Conservation (phyloP, 148 eudicot species). For the Vaccinium corymbosum region DNA sequence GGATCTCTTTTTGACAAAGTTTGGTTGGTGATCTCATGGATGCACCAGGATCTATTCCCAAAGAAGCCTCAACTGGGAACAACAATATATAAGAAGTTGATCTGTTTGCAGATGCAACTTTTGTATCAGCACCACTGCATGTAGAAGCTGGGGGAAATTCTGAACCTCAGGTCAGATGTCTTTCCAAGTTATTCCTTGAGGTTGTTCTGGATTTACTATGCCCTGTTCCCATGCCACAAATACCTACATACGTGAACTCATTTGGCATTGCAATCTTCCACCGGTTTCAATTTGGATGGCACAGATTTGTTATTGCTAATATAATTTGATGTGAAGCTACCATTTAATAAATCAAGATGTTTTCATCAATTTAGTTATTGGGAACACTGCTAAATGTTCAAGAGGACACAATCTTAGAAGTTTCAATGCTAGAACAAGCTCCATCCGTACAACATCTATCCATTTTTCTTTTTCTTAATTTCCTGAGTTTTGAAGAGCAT, state of each 20-base stretch:
- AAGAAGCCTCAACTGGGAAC: slow-evolving; percentile 29
- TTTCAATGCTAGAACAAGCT: too few species aligned
- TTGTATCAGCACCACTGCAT: slow-evolving; percentile 74
- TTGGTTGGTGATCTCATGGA: slow-evolving; percentile 70
- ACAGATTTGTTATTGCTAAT: not conserved
- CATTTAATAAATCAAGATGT: not conserved
- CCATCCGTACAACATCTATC: too few species aligned
- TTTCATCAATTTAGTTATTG: not conserved
- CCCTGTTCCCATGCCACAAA: not conserved
- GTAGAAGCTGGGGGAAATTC: slow-evolving; percentile 40
- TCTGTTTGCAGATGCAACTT: slow-evolving; percentile 93
- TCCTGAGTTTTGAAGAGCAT: not conserved
- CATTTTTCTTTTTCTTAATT: too few species aligned
- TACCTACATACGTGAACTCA: not conserved
- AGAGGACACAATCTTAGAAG: not conserved
- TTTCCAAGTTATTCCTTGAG: not conserved
- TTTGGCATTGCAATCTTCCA: not conserved
- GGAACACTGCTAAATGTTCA: not conserved
- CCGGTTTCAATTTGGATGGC: not conserved
- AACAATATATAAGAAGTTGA: slow-evolving; percentile 64
- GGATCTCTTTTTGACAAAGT: slow-evolving; percentile 76
- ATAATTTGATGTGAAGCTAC: not conserved
- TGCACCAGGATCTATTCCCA: slow-evolving; percentile 51
- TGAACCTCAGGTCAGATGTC: slow-evolving; percentile 47
- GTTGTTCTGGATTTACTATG: not conserved